These are phyloP conservation scores for Cyclotella sp. DNA, from an alignment of 108 stramenopile genomes.

Conservation along the genomic window DNA sequence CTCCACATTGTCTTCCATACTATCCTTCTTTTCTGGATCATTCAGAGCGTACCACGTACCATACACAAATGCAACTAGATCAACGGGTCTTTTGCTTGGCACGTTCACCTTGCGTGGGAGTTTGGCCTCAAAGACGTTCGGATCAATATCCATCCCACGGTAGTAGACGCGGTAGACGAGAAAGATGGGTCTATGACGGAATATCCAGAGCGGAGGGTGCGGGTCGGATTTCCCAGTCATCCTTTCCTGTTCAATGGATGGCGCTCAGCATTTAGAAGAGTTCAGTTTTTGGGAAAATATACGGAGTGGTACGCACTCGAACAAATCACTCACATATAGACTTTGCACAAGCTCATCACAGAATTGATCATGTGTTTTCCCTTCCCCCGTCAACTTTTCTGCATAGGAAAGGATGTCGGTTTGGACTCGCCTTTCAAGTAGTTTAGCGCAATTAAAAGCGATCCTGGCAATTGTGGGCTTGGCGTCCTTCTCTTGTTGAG, in stretches of 20 bases:
- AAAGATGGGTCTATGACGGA: slow-evolving; percentile 11
- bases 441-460: slow-evolving; percentile 7
- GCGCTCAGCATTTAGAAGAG: too few relatives aligned
- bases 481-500: neutral
- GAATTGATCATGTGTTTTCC: slow-evolving; percentile 4
- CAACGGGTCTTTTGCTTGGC: slow-evolving; percentile 9
- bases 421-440: neutral
- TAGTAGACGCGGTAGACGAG: slow-evolving; percentile 28
- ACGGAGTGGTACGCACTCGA: neutral
- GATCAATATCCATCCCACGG: slow-evolving; percentile 11
- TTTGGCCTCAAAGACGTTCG: slow-evolving; percentile 1
- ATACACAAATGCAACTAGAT: slow-evolving; percentile 11
- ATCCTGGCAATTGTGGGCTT: slow-evolving; percentile 26
- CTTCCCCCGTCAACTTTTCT: slow-evolving; percentile 1
- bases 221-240: neutral
- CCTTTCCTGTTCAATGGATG: neutral
- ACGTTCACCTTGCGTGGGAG: slow-evolving; percentile 3
- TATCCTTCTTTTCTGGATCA: neutral
- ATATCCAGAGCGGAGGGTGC: slow-evolving; percentile 15
- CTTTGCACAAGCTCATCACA: slow-evolving; percentile 22
- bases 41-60: slow-evolving; percentile 8
- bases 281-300: neutral
- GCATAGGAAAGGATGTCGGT: neutral
- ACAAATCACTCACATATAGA: slow-evolving; percentile 8
- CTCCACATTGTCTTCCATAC: neutral